Percentiles rank a stretch among this genome's conserved stretches.
Conservation (phyloP, 1,139 yeast species). For the Candida buenavistaensis region DNA sequence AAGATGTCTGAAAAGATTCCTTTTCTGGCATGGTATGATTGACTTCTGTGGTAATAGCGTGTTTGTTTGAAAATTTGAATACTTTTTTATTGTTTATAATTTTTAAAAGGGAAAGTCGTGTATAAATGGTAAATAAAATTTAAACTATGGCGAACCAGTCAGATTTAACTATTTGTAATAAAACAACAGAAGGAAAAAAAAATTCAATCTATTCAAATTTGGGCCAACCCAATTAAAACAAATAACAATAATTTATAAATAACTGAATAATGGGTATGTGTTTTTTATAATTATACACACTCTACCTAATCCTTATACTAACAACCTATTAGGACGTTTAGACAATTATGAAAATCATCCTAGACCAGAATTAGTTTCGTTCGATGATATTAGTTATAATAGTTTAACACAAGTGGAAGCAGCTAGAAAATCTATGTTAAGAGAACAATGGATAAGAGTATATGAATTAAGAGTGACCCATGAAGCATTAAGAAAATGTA, state of each 20-base stretch:
- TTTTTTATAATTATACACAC: too few species aligned
- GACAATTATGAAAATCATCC: slow-evolving; percentile 50
- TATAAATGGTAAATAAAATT: background rate
- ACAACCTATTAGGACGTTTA: slow-evolving; percentile 21
- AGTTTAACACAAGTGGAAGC: slow-evolving; percentile 62
- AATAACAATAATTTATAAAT: background rate
- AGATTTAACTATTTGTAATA: slow-evolving; percentile 16
- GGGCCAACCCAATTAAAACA: too few species aligned
- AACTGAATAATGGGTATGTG: too few species aligned
- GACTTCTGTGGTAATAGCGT: too few species aligned
- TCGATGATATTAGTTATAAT: slow-evolving; percentile 78
- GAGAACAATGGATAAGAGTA: slow-evolving; percentile 79
- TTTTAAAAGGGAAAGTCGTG: background rate
- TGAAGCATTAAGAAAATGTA: slow-evolving; percentile 73
- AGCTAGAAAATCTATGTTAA: slow-evolving; percentile 75
- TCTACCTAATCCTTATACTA: too few species aligned
- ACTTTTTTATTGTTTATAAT: too few species aligned
- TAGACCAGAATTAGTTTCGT: slow-evolving; percentile 76
- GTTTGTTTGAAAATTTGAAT: too few species aligned
- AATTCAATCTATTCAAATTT: too few species aligned
- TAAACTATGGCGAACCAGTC: slow-evolving; percentile 15
- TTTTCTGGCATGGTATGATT: slow-evolving; percentile 8
- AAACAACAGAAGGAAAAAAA: background rate
- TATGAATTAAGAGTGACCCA: slow-evolving; percentile 69
- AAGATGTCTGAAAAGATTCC: background rate